These are phyloP conservation scores for Meyerozyma smithsonii DNA, from an alignment of 1,139 yeast species.

Conservation along the genomic window DNA sequence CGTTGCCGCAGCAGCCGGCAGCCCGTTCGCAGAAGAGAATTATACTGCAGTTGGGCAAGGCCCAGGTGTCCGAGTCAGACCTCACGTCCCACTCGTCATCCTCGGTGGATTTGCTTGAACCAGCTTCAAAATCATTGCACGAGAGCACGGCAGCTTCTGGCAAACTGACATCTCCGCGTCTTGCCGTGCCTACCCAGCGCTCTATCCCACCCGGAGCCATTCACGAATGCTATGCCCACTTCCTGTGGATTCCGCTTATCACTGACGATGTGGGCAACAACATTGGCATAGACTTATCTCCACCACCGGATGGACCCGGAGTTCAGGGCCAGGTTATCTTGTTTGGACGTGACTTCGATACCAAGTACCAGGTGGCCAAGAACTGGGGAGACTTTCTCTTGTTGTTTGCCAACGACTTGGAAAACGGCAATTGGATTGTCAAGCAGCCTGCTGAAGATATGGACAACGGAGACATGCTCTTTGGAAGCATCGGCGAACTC, in stretches of 20 bases:
- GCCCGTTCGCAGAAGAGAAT: background rate
- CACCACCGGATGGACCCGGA: slow-evolving; percentile 60
- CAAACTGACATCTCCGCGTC: background rate
- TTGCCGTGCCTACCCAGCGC: slow-evolving; percentile 47
- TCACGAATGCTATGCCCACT: slow-evolving; percentile 74
- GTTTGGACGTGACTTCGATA: slow-evolving; percentile 87
- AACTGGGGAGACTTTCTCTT: slow-evolving; percentile 84
- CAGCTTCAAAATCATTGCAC: background rate
- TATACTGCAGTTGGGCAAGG: slow-evolving; percentile 5
- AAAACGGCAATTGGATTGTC: slow-evolving; percentile 67
- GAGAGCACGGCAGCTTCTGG: background rate
- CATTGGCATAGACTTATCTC: slow-evolving; percentile 83
- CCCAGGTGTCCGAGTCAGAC: slow-evolving; percentile 6
- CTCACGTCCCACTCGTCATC: slow-evolving; percentile 2
- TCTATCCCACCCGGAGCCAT: slow-evolving; percentile 72
- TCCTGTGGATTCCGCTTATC: slow-evolving; percentile 85
- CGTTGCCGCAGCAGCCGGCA: slow-evolving; percentile 22
- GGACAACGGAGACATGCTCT: slow-evolving; percentile 47
- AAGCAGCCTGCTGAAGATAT: slow-evolving; percentile 43
- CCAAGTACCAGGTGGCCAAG: slow-evolving; percentile 71
- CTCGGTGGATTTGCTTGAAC: slow-evolving; percentile 4
- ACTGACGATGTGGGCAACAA: slow-evolving; percentile 89
- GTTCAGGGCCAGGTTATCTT: slow-evolving; percentile 78
- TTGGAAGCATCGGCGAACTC: slow-evolving; percentile 68
- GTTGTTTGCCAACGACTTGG: slow-evolving; percentile 79